These are phyloP conservation scores for Brassica juncea DNA, from an alignment of 345 rosid genomes.

Conservation along the genomic window DNA sequence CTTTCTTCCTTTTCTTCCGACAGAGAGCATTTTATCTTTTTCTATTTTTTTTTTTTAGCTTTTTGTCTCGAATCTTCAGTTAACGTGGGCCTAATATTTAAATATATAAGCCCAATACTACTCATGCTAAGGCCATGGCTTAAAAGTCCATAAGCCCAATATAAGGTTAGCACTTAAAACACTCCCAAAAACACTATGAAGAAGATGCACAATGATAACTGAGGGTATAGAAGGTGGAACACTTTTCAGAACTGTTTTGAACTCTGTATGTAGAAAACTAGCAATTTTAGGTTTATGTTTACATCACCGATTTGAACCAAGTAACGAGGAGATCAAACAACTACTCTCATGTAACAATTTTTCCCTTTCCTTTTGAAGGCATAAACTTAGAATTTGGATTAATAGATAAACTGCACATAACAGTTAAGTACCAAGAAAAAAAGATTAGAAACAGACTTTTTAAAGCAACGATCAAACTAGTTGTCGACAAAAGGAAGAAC, in stretches of 20 bases:
- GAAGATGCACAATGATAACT: background rate
- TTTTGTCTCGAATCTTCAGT: background rate
- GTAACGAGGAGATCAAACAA: background rate
- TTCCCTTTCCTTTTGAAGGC: background rate
- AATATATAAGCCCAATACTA: constrained; percentile 11
- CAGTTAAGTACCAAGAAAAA: background rate
- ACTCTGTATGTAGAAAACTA: background rate
- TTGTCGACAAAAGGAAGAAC: background rate
- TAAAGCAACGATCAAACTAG: background rate
- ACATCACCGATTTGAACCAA: background rate
- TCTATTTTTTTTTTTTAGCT: background rate
- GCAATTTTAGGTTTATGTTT: background rate
- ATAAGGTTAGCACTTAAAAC: too few relatives aligned
- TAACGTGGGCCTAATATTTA: background rate
- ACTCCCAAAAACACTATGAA: too few relatives aligned
- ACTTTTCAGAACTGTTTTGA: too few relatives aligned
- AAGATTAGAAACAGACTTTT: background rate
- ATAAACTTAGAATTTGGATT: background rate
- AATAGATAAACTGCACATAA: background rate
- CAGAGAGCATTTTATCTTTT: background rate
- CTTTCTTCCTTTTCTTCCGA: background rate
- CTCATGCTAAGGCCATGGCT: background rate
- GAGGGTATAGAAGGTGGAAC: too few relatives aligned
- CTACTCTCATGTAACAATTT: background rate
- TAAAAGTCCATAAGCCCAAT: too few relatives aligned